Conservation (phyloP, 2,329 filamentous ascomycete genomes). For the Cercospora sesami region DNA sequence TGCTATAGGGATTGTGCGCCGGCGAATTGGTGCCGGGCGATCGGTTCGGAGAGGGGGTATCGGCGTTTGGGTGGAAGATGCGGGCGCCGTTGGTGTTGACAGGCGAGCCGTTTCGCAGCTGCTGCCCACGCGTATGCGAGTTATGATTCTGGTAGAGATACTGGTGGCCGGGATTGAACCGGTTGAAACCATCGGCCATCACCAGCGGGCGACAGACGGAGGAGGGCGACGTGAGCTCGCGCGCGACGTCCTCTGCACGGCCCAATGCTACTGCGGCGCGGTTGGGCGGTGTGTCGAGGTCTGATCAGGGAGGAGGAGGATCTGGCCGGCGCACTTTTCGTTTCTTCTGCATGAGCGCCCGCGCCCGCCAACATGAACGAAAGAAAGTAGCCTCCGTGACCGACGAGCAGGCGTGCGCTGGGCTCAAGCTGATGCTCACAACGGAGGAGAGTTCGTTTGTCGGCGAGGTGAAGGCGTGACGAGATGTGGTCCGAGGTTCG, state of each 20-base stretch:
- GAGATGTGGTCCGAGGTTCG: conserved; percentile 10
- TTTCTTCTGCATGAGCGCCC: conserved; percentile 52
- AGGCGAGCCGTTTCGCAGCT: conserved; percentile 51
- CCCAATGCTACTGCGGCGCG: conserved; percentile 27
- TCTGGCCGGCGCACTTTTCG: conserved; percentile 49
- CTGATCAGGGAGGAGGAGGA: conserved; percentile 45
- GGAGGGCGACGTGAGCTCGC: conserved; percentile 20
- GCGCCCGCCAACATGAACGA: conserved; percentile 38
- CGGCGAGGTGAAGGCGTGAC: conserved; percentile 7
- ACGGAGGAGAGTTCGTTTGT: neutral
- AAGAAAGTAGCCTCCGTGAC: conserved; percentile 21
- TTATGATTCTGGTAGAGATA: conserved; percentile 58
- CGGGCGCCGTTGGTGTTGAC: conserved; percentile 42
- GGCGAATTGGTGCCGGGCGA: conserved; percentile 56
- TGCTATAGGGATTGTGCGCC: conserved; percentile 63
- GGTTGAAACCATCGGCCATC: conserved; percentile 68
- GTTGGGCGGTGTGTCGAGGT: conserved; percentile 23
- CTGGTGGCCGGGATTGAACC: conserved; percentile 60
- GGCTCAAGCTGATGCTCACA: neutral
- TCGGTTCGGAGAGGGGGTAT: conserved; percentile 60
- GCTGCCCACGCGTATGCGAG: conserved; percentile 47
- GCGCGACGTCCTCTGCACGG: conserved; percentile 17
- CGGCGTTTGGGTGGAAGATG: conserved; percentile 47
- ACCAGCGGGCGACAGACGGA: conserved; percentile 45
- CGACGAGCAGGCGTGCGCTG: neutral